Evolutionary conservation across 2,329 filamentous ascomycete genomes (phyloP).

Genomic region (Xylaria sp.): DNA sequence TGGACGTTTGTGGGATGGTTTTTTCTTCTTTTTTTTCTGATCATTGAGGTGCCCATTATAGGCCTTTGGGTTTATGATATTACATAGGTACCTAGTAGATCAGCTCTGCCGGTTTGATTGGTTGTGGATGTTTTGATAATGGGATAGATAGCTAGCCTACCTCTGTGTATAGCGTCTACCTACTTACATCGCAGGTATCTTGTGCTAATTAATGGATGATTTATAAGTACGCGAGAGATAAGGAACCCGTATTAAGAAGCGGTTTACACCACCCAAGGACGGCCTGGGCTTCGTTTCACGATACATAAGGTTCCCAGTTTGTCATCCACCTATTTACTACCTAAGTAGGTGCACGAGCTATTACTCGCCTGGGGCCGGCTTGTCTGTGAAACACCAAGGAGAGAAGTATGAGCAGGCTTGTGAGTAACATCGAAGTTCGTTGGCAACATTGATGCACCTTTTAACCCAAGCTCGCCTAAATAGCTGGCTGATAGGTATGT

Average conservation of each 20-base stretch:
- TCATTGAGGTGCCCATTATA: background rate
- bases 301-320: slow-evolving; percentile 1
- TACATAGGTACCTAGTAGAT: background rate
- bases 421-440: background rate
- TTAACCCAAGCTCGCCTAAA: background rate
- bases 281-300: slow-evolving; percentile 29
- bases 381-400: background rate
- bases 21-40: background rate
- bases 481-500: background rate
- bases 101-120: no score
- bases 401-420: background rate
- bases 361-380: background rate
- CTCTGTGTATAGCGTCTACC: no score
- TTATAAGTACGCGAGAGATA: background rate
- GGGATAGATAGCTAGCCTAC: no score
- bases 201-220: background rate
- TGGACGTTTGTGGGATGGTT: slow-evolving; percentile 9
- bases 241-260: background rate
- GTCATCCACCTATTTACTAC: background rate
- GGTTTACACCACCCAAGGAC: background rate
- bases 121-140: no score
- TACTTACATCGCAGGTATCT: background rate
- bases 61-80: slow-evolving; percentile 2
- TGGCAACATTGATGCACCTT: background rate
- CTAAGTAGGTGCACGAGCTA: background rate